Percentiles rank a stretch among this genome's conserved stretches.
Evolutionary conservation across 2,329 filamentous ascomycete genomes (phyloP).

Genomic region (Colletotrichum somersetense): DNA sequence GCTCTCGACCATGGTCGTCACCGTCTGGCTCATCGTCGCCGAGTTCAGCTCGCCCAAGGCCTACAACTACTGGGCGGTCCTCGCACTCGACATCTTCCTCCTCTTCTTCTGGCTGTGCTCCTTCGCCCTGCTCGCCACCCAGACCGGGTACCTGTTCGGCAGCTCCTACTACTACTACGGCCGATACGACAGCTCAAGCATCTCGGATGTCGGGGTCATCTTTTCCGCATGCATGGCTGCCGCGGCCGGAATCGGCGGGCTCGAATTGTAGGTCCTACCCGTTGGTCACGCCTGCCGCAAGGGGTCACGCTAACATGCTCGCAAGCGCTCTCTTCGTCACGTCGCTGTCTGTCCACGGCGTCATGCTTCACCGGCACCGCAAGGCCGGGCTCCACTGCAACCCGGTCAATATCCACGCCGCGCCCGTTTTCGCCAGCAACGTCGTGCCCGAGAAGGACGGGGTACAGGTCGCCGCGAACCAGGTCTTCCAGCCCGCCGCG

Average conservation of each 20-base stretch:
- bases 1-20: conserved; percentile 59
- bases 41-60: conserved; percentile 53
- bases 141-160: conserved; percentile 18
- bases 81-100: conserved; percentile 64
- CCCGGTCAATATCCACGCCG: conserved; percentile 44
- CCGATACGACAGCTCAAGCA: conserved; percentile 42
- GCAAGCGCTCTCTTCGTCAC: conserved; percentile 57
- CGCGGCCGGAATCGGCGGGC: conserved; percentile 55
- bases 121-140: conserved; percentile 56
- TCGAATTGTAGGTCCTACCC: conserved; percentile 57
- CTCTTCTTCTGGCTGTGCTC: conserved; percentile 65
- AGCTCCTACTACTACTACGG: conserved; percentile 36
- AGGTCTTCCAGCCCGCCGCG: conserved; percentile 3
- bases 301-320: neutral
- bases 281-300: neutral
- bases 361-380: conserved; percentile 60
- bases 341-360: conserved; percentile 56
- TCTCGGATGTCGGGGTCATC: conserved; percentile 30
- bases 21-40: conserved; percentile 62
- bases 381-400: conserved; percentile 56
- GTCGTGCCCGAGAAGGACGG: conserved; percentile 46
- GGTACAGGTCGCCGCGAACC: neutral
- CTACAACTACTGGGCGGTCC: conserved; percentile 66
- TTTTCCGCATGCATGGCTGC: conserved; percentile 50
- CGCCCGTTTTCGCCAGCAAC: conserved; percentile 37